phyloP scores from a whole-genome alignment of 1,284 basidiomycete genomes.

The Ganoderma boninense region DNA sequence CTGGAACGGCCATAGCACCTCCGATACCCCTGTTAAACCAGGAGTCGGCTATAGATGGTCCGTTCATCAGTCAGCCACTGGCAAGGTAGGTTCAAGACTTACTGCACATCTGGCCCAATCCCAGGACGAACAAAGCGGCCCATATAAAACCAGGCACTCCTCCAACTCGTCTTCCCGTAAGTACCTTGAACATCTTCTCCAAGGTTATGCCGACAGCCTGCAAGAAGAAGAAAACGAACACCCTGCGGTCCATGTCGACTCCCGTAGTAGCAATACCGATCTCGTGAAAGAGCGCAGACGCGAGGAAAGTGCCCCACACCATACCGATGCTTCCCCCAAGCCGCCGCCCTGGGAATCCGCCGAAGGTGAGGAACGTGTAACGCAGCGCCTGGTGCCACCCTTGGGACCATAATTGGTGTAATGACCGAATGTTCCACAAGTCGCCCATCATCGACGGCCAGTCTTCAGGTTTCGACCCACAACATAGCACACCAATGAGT shows the following conservation, averaged over 20 bases:
- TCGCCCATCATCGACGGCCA: slow-evolving; percentile 77
- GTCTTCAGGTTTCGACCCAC: slow-evolving; percentile 59
- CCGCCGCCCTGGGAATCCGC: slow-evolving; percentile 67
- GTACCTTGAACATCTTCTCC: slow-evolving; percentile 65
- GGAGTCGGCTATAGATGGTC: neutral
- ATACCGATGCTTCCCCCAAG: slow-evolving; percentile 63
- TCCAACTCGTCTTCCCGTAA: slow-evolving; percentile 63
- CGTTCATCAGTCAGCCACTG: neutral
- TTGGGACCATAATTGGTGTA: slow-evolving; percentile 75
- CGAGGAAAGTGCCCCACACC: slow-evolving; percentile 74
- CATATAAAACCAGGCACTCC: slow-evolving; percentile 68
- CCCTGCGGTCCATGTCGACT: slow-evolving; percentile 58
- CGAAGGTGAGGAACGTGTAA: slow-evolving; percentile 72
- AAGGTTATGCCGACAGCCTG: slow-evolving; percentile 68
- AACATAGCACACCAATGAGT: slow-evolving; percentile 60
- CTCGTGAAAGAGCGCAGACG: slow-evolving; percentile 80
- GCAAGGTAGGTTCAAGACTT: slow-evolving; percentile 34
- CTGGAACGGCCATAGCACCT: slow-evolving; percentile 6
- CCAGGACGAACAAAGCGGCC: slow-evolving; percentile 70
- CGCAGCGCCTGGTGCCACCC: slow-evolving; percentile 80
- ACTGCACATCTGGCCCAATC: slow-evolving; percentile 70
- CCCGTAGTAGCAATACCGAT: slow-evolving; percentile 68
- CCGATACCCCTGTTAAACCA: slow-evolving; percentile 10
- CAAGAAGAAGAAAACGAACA: slow-evolving; percentile 65
- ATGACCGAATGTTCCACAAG: slow-evolving; percentile 68